Evolutionary conservation across 371 early-diverging fungal genomes (phyloP), one percentile per base, ranked within the genome.

Genomic region (Apophysomyces ossiformis): DNA sequence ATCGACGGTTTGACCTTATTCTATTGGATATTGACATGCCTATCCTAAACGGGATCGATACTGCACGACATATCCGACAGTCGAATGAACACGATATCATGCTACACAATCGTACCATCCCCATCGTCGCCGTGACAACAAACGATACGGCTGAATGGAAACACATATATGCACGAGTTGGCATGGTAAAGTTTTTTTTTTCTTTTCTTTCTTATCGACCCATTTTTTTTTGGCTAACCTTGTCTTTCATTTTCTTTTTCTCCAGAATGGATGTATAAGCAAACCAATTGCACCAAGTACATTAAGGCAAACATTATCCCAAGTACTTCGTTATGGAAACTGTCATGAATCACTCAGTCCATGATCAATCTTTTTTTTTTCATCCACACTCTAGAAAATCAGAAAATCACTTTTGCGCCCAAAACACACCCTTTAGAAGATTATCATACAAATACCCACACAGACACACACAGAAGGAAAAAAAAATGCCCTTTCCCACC

Each of bases 71-170:
- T 60, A 79, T 82, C 21, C 75, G 77, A 59, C 70, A 64, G 4
- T 74, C 37, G 36, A 61, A 72, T 7, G 78, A 82, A 50, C 68
- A 75, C 58, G 72, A 75, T 56, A 77, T 88, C 37, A 66, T 86
- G 45, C 64, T 69, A n/a, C 75, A 72, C 58, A 89, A 89, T 71
- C 75, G 79, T 50, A 73, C 60, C 7, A 74, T 84, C 18, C 89
- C 89, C 35, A 89, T 90, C 59, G 83, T 90, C 16, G 91, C 91
- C 6, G 85, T 89, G 21, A 89, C 91, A n/a, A 89, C 91, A 57
- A 83, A 83, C 50, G 82, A 79, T 54, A 71, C 78, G 0, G 37
- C 61, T 2, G 62, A 66, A 21, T 72, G 72, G 75, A 62, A 67
- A 12, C 66, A 68, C 16, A 47, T 60, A 7, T 80, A 80, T 54